Base-by-base conservation (phyloP, 2,329 filamentous ascomycete species). In the Talaromyces verruculosus region DNA sequence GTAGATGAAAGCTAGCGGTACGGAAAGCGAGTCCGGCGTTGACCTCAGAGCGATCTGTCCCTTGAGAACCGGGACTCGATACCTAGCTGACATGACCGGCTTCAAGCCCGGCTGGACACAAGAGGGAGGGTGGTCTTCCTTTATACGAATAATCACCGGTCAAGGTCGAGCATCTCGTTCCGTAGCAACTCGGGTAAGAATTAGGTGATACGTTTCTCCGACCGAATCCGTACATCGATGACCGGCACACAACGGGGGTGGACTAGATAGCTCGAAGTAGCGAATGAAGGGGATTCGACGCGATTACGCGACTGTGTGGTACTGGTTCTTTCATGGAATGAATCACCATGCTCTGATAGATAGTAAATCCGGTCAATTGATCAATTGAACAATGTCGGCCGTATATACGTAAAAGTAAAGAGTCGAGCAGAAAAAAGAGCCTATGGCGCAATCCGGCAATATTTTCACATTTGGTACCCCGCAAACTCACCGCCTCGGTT, bases 401-500 rank as follows among this genome's bases (percentile, higher is more conserved):
- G 35, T 30, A 60, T 8, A 37, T 58, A 58, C 53, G 33, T 28
- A 10, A 6, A 43, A 45, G 19, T 6, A 51, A 6, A 30, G n/a
- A 41, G 19, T 28, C 19, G 8, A 33, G 13, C 47, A 30, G 22
- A 30, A 45, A 33, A 60, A 37, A 60, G 37, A 45, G 55, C 55
- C 13, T 37, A 60, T 60, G 57, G 37, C 57, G 57, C 57, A 30
- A 60, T 60, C 7, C 17, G 57, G 57, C 57, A 60, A 8, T 43
- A 60, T 45, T 13, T 25, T 30, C 5, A 60, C 10, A 43, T 6
- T 37, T 57, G n/a, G 39, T 33, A 41, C 57, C 57, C 57, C 57
- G 57, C 57, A 60, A 41, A 60, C 39, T 60, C 57, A 60, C 57
- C 57, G 57, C 57, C 13, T 33, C 15, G 13, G 39, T 43, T 60